Evolutionary conservation across 768 basidiomycete species (phyloP).

Genomic region (Suillus weaverae): DNA sequence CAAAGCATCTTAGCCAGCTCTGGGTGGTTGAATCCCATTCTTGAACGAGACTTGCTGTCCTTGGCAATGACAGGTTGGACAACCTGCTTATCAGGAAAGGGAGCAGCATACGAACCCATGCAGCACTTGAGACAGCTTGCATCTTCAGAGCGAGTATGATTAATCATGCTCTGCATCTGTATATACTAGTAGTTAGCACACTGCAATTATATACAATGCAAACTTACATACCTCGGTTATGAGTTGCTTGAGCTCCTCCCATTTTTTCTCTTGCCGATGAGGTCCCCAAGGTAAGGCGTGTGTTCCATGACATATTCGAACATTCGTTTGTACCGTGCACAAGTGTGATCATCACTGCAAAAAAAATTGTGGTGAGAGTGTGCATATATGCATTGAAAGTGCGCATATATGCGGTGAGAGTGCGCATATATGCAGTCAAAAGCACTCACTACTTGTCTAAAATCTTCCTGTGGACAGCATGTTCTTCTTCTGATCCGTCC

Average conservation of each 20-base stretch:
- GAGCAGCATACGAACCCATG: background rate
- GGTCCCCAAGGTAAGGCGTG: background rate
- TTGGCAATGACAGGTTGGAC: background rate
- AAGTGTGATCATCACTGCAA: background rate
- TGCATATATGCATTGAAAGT: background rate
- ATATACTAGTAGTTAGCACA: background rate
- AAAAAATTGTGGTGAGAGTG: no score
- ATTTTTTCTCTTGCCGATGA: slow-evolving; percentile 4
- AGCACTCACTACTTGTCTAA: background rate
- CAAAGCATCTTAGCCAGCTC: background rate
- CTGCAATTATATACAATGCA: background rate
- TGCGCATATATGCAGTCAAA: background rate
- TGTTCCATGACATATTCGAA: background rate
- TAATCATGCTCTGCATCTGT: slow-evolving; percentile 3
- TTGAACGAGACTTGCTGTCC: background rate
- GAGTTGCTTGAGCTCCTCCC: background rate
- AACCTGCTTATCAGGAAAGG: background rate
- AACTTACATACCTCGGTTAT: background rate
- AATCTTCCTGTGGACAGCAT: background rate
- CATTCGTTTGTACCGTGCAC: background rate
- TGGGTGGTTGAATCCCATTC: slow-evolving; percentile 10
- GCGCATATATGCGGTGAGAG: no score
- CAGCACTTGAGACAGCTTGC: background rate
- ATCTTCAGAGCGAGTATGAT: background rate
- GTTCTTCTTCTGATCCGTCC: background rate